Evolutionary conservation across 331 rosid species (phyloP).

Genomic region (Quercus tomentella): DNA sequence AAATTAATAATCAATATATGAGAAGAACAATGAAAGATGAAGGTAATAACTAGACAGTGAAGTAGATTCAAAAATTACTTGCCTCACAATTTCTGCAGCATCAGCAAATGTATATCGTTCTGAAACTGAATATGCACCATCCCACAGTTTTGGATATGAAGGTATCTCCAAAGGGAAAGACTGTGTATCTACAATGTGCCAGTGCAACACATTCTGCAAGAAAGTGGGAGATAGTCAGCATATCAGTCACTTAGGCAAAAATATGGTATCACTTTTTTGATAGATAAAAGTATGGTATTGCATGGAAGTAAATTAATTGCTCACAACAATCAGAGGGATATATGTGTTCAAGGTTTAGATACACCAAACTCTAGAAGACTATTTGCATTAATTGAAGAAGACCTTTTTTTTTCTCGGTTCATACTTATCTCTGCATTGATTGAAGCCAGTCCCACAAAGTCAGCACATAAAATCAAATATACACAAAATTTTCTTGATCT

Average conservation of each 20-base stretch:
- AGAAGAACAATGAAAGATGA: not conserved
- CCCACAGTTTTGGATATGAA: slow-evolving; percentile 43
- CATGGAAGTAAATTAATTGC: not conserved
- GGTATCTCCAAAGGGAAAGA: slow-evolving; percentile 46
- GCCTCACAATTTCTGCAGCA: slow-evolving; percentile 40
- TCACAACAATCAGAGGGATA: not conserved
- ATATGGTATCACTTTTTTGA: no score
- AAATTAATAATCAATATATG: not conserved
- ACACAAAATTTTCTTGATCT: not conserved
- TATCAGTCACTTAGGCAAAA: not conserved
- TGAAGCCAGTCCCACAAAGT: not conserved
- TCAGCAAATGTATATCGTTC: slow-evolving; percentile 35
- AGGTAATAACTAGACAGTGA: not conserved
- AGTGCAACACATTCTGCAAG: slow-evolving; percentile 43
- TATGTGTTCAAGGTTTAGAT: not conserved
- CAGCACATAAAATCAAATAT: not conserved
- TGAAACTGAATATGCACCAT: slow-evolving; percentile 36
- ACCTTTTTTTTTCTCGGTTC: not conserved
- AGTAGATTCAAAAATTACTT: slow-evolving; percentile 1
- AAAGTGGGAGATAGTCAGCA: not conserved
- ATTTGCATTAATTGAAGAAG: not conserved
- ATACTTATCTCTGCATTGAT: not conserved
- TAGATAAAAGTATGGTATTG: not conserved
- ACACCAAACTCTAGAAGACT: not conserved
- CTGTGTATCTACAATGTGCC: slow-evolving; percentile 48